A percentile compares a stretch with the other conserved stretches of the same genome.
Conservation (phyloP, 345 rosid genomes). For the Moringa oleifera region DNA sequence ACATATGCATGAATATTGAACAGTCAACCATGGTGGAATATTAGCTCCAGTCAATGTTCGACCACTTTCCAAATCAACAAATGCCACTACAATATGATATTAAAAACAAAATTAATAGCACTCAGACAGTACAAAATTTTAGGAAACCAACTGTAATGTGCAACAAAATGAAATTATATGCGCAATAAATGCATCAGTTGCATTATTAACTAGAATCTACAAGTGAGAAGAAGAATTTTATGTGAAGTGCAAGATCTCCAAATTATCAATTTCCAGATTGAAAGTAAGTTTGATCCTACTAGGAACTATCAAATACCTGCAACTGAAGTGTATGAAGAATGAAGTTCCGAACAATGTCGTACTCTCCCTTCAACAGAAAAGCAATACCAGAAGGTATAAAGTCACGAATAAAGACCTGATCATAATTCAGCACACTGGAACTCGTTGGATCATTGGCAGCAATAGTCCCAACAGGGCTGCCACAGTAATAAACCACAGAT, state of each 20-base stretch:
- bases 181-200: background rate
- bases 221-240: background rate
- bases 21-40: too few relatives aligned
- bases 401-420: conserved; percentile 93
- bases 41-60: too few relatives aligned
- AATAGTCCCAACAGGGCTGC: conserved; percentile 82
- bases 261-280: background rate
- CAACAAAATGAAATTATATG: background rate
- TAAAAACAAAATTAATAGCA: background rate
- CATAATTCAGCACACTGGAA: conserved; percentile 63
- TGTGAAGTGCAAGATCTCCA: too few relatives aligned
- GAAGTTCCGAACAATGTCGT: conserved; percentile 80
- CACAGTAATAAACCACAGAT: conserved; percentile 77
- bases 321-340: conserved; percentile 90
- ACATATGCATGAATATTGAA: too few relatives aligned
- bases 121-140: background rate
- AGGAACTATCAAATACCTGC: conserved; percentile 44
- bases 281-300: background rate
- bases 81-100: too few relatives aligned
- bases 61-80: too few relatives aligned
- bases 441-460: conserved; percentile 87
- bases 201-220: background rate
- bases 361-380: conserved; percentile 90
- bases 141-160: background rate
- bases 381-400: conserved; percentile 92